A percentile compares a stretch with the other conserved stretches of the same genome.
Conservation (phyloP, 2,329 filamentous ascomycete genomes). For the Cladosporium sp. region DNA sequence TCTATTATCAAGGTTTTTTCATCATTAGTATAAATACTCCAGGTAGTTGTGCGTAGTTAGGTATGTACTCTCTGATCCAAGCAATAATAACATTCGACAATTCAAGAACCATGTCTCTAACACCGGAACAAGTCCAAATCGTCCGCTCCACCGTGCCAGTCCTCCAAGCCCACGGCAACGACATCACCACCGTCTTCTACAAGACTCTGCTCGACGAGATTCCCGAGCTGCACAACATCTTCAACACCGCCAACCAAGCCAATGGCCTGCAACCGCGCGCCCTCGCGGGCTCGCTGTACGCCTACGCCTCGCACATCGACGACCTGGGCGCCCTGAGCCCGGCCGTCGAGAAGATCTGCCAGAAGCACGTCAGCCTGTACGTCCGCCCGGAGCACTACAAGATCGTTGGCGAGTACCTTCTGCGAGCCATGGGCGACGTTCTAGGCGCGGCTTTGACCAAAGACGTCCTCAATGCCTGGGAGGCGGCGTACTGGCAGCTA, state of each 20-base stretch:
- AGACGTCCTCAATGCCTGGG: constrained; percentile 64
- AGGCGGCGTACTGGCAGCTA: constrained; percentile 67
- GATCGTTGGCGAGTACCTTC: constrained; percentile 65
- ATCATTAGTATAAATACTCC: not conserved
- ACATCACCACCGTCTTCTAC: constrained; percentile 71
- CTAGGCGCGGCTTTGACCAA: constrained; percentile 64
- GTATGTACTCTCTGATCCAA: not conserved
- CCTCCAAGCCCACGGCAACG: constrained; percentile 62
- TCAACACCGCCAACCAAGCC: constrained; percentile 67
- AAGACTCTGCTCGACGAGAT: constrained; percentile 61
- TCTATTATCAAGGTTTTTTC: not conserved
- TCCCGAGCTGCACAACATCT: constrained; percentile 64
- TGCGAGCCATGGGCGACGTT: constrained; percentile 63
- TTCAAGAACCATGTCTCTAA: constrained; percentile 42
- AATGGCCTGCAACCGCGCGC: constrained; percentile 67
- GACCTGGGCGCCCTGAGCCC: constrained; percentile 57
- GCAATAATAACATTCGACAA: not conserved
- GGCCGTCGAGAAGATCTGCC: constrained; percentile 64
- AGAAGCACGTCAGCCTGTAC: constrained; percentile 70
- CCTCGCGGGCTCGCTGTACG: constrained; percentile 64
- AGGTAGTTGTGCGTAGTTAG: not conserved
- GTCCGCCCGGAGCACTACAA: constrained; percentile 66
- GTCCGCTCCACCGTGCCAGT: constrained; percentile 69
- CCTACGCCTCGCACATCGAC: constrained; percentile 69
- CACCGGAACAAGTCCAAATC: constrained; percentile 57